Percentiles rank a stretch among this genome's conserved stretches.
These are phyloP conservation scores for Botrytis paeoniae DNA, from an alignment of 2,329 filamentous ascomycete genomes.

Conservation along the genomic window DNA sequence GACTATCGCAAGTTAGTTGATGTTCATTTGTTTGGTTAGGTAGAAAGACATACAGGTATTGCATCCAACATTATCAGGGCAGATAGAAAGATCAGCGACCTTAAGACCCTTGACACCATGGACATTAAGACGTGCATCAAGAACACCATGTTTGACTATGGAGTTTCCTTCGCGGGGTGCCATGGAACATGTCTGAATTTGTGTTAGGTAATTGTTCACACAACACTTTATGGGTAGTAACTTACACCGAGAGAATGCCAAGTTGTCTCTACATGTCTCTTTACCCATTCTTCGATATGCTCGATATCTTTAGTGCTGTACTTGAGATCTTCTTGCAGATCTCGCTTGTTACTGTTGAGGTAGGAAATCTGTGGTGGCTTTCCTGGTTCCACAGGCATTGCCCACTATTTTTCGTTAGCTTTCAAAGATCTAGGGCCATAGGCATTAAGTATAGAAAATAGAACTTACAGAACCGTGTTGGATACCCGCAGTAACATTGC, in stretches of 20 bases:
- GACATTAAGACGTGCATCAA: slow-evolving; percentile 41
- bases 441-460: neutral
- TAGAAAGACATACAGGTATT: slow-evolving; percentile 40
- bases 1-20: slow-evolving; percentile 51
- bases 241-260: slow-evolving; percentile 42
- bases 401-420: slow-evolving; percentile 49
- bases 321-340: slow-evolving; percentile 59
- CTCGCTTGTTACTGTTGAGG: slow-evolving; percentile 63
- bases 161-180: slow-evolving; percentile 55
- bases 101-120: slow-evolving; percentile 43
- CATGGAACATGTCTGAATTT: slow-evolving; percentile 45
- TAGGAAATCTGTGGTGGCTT: slow-evolving; percentile 44
- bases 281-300: slow-evolving; percentile 50
- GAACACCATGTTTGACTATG: slow-evolving; percentile 59
- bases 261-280: slow-evolving; percentile 53
- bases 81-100: slow-evolving; percentile 43
- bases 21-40: slow-evolving; percentile 24
- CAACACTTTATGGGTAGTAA: slow-evolving; percentile 2
- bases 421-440: neutral
- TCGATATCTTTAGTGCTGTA: slow-evolving; percentile 61
- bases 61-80: slow-evolving; percentile 42
- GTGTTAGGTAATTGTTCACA: slow-evolving; percentile 22
- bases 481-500: slow-evolving; percentile 43
- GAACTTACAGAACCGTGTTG: slow-evolving; percentile 43
- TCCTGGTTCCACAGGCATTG: slow-evolving; percentile 54